These are phyloP conservation scores for Hymenoscyphus fraxineus DNA, from an alignment of 2,329 filamentous ascomycete genomes.

Conservation along the genomic window DNA sequence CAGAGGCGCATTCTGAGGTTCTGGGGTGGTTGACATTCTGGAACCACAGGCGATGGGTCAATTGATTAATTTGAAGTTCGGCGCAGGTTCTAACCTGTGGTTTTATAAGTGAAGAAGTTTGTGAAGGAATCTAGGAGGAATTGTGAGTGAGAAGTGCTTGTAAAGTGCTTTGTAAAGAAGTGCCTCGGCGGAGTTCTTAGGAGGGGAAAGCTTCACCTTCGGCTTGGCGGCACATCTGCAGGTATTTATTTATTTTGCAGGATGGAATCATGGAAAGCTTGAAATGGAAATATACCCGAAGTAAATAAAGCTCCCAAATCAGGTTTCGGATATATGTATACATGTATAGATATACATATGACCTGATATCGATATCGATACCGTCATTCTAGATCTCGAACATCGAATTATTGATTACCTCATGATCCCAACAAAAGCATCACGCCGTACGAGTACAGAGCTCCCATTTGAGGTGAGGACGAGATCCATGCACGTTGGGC, in stretches of 20 bases:
- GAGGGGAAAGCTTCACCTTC: conserved; percentile 1
- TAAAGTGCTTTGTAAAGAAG: not conserved
- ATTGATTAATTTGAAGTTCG: not conserved
- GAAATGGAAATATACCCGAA: not conserved
- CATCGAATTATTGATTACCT: not conserved
- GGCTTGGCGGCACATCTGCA: not conserved
- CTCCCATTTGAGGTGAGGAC: not conserved
- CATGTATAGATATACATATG: no score
- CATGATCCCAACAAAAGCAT: not conserved
- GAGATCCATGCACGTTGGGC: not conserved
- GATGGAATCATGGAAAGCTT: no score
- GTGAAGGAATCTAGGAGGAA: not conserved
- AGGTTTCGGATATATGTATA: not conserved
- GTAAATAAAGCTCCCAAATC: not conserved
- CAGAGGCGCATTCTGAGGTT: conserved; percentile 18
- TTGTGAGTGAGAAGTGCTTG: not conserved
- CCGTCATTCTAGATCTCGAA: not conserved
- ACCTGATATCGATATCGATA: no score
- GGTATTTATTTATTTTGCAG: not conserved
- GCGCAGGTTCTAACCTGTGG: not conserved
- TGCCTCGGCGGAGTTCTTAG: not conserved
- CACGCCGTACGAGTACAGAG: not conserved
- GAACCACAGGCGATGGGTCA: not conserved
- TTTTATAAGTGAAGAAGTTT: not conserved
- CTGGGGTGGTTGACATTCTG: conserved; percentile 17